These are phyloP conservation scores for Escallonia rubra DNA, from an alignment of 129 eudicot species.

Conservation along the genomic window DNA sequence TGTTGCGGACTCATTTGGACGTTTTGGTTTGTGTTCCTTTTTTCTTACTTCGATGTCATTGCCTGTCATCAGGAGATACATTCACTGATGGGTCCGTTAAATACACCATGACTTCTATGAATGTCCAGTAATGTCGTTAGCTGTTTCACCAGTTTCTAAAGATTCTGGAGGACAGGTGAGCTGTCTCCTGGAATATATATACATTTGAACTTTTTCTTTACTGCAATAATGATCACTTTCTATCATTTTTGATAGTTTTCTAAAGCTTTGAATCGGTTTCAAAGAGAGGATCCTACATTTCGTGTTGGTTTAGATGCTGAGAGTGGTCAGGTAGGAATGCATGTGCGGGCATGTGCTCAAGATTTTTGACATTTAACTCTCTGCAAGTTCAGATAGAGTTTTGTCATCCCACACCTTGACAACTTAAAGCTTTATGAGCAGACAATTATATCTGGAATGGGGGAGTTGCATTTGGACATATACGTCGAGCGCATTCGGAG, in stretches of 20 bases:
- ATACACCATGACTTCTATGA: constrained; percentile 99
- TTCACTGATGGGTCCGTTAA: constrained; percentile 91
- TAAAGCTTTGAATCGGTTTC: constrained; percentile 97
- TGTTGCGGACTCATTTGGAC: too few relatives aligned
- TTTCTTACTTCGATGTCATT: not conserved
- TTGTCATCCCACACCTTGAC: constrained; percentile 4
- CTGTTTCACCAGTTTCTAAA: constrained; percentile 89
- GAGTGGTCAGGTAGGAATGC: constrained; percentile 64
- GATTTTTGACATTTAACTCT: too few relatives aligned
- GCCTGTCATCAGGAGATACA: constrained; percentile 70
- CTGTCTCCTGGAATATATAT: not conserved
- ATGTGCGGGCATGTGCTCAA: not conserved
- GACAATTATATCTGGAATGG: constrained; percentile 99
- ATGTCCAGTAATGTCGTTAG: constrained; percentile 93
- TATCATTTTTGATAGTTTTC: constrained; percentile 56
- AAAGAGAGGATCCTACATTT: constrained; percentile 95
- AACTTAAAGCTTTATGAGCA: constrained; percentile 33
- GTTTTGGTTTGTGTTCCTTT: not conserved
- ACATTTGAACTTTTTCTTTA: not conserved
- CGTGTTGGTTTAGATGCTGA: constrained; percentile 95
- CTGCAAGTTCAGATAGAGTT: not conserved
- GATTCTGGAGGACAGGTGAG: constrained; percentile 94
- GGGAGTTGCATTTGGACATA: constrained; percentile 88
- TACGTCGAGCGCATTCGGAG: constrained; percentile 91
- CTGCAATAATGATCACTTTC: constrained; percentile 3